A percentile compares a stretch with the other conserved stretches of the same genome.
Evolutionary conservation across 2,329 filamentous ascomycete genomes (phyloP).

Genomic region (Verticillium alfalfae): DNA sequence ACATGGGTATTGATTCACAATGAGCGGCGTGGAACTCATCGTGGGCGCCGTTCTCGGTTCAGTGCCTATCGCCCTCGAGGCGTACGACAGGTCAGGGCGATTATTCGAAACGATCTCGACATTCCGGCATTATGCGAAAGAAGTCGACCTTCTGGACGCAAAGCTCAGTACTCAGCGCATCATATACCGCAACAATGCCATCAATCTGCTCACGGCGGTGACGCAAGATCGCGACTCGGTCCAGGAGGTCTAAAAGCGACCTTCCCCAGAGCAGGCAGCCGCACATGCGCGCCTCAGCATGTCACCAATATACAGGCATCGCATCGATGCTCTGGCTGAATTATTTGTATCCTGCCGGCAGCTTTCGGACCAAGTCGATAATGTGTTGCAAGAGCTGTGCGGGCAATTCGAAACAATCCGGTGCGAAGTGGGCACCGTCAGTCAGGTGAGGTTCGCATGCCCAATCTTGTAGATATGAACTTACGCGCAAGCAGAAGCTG

Average conservation of each 20-base stretch:
- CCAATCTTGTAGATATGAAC: not conserved
- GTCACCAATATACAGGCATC: not conserved
- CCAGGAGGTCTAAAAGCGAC: constrained; percentile 1
- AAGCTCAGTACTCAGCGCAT: constrained; percentile 3
- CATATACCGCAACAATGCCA: constrained; percentile 6
- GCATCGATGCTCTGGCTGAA: not conserved
- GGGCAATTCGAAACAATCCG: not conserved
- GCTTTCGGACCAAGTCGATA: not conserved
- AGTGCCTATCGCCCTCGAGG: constrained; percentile 3
- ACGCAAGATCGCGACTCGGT: constrained; percentile 2
- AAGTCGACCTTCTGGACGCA: constrained; percentile 2
- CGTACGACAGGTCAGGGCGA: constrained; percentile 3
- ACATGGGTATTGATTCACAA: not conserved
- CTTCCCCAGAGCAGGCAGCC: not conserved
- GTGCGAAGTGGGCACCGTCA: not conserved
- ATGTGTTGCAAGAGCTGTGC: not conserved
- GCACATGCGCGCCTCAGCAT: not conserved
- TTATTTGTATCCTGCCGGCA: not conserved
- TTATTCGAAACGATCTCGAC: constrained; percentile 1
- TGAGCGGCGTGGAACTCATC: constrained; percentile 9
- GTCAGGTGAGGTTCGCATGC: not conserved
- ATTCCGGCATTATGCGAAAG: constrained; percentile 2
- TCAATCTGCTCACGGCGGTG: constrained; percentile 6
- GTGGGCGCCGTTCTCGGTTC: constrained; percentile 4
- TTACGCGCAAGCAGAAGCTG: not conserved